Percentiles rank a stretch among this genome's conserved stretches.
Conservation (phyloP, 805 yeast genomes). For the Cyberlindnera meyerae region DNA sequence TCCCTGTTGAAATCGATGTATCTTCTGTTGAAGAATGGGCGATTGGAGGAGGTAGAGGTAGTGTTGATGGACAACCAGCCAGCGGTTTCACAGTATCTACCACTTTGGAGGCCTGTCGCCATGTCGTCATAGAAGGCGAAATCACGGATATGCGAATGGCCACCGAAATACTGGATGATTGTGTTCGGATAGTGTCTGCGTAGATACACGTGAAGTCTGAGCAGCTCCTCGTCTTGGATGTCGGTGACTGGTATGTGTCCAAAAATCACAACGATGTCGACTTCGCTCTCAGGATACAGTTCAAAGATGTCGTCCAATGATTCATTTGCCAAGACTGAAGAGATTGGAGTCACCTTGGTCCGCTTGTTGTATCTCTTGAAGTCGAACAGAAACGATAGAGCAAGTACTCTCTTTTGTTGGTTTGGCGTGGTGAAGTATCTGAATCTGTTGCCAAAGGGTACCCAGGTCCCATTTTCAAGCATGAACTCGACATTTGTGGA, state of each 20-base stretch:
- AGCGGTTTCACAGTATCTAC: constrained; percentile 88
- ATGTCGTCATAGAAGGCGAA: constrained; percentile 60
- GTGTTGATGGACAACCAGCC: constrained; percentile 71
- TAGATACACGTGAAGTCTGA: constrained; percentile 37
- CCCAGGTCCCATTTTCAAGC: constrained; percentile 38
- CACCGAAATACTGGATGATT: constrained; percentile 84
- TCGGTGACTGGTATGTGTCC: constrained; percentile 74
- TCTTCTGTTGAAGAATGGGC: constrained; percentile 45
- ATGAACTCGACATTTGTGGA: constrained; percentile 66
- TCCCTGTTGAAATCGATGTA: constrained; percentile 79
- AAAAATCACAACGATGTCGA: constrained; percentile 65
- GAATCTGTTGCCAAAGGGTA: constrained; percentile 64
- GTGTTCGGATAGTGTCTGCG: constrained; percentile 56
- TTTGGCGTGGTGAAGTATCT: constrained; percentile 61
- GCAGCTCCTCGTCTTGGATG: constrained; percentile 29
- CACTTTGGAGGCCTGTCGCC: constrained; percentile 84
- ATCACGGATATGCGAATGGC: constrained; percentile 91
- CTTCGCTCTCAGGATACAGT: constrained; percentile 31
- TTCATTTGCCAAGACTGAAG: constrained; percentile 43
- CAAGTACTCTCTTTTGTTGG: constrained; percentile 46
- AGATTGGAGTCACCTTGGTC: constrained; percentile 60
- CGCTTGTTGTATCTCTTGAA: constrained; percentile 56
- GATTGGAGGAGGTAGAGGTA: constrained; percentile 10
- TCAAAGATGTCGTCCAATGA: constrained; percentile 59
- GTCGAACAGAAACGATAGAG: constrained; percentile 77